These are phyloP conservation scores for Colletotrichum sansevieriae DNA, from an alignment of 2,329 filamentous ascomycete species.

Conservation along the genomic window DNA sequence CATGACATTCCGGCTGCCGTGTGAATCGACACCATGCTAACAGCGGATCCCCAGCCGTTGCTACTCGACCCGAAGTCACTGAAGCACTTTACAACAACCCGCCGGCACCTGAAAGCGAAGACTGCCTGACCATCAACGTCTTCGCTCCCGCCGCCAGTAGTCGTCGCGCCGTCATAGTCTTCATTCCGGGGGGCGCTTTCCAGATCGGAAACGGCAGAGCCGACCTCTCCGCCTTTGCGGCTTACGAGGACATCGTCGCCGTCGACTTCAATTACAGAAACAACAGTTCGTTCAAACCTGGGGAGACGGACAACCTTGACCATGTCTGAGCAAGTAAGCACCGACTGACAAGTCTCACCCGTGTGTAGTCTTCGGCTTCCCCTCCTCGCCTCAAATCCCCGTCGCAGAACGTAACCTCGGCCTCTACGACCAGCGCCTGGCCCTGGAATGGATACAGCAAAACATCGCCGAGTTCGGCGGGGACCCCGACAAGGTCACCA, in stretches of 20 bases:
- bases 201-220: slow-evolving; percentile 44
- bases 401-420: slow-evolving; percentile 44
- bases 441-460: slow-evolving; percentile 50
- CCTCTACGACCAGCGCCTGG: slow-evolving; percentile 47
- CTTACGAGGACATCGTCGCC: slow-evolving; percentile 46
- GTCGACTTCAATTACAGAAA: slow-evolving; percentile 47
- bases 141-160: slow-evolving; percentile 43
- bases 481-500: slow-evolving; percentile 48
- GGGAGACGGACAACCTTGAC: too few relatives aligned
- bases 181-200: slow-evolving; percentile 47
- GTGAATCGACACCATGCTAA: neutral
- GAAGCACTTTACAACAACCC: neutral
- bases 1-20: accelerated
- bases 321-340: too few relatives aligned
- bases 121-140: slow-evolving; percentile 48
- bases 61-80: slow-evolving; percentile 3
- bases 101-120: slow-evolving; percentile 44
- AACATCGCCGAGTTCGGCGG: slow-evolving; percentile 49
- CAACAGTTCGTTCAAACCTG: slow-evolving; percentile 40
- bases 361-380: slow-evolving; percentile 43
- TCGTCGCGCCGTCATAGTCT: slow-evolving; percentile 44
- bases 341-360: neutral
- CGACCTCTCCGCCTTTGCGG: slow-evolving; percentile 43
- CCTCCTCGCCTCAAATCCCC: slow-evolving; percentile 3
- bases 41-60: neutral